These are phyloP conservation scores for Pichia sp. DNA, from an alignment of 1,139 yeast species.

Conservation along the genomic window DNA sequence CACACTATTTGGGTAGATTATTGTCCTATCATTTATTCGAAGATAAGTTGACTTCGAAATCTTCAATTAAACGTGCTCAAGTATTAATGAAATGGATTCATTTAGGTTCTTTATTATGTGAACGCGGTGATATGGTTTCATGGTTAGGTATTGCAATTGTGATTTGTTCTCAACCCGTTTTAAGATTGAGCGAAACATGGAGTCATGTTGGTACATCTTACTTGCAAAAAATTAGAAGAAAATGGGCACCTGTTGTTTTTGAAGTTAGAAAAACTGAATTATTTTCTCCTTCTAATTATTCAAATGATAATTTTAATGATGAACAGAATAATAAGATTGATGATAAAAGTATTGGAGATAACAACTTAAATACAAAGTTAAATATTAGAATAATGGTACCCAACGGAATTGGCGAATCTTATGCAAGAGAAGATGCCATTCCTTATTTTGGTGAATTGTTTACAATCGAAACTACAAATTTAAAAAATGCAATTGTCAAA, in stretches of 20 bases:
- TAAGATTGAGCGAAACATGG: constrained; percentile 76
- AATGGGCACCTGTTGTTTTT: constrained; percentile 92
- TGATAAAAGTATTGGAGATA: neutral
- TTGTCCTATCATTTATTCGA: constrained; percentile 65
- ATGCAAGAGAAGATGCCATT: constrained; percentile 71
- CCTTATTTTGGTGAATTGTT: constrained; percentile 88
- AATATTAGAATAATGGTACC: constrained; percentile 60
- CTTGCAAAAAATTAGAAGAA: constrained; percentile 61
- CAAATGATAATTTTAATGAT: no score
- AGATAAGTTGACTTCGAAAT: constrained; percentile 32
- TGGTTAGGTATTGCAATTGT: constrained; percentile 90
- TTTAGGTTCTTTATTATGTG: constrained; percentile 71
- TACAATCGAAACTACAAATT: constrained; percentile 27
- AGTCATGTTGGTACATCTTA: constrained; percentile 56
- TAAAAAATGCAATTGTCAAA: neutral
- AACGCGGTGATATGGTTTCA: constrained; percentile 86
- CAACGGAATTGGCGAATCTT: constrained; percentile 74
- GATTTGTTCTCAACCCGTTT: constrained; percentile 74
- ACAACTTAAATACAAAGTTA: neutral
- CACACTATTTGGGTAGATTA: constrained; percentile 73
- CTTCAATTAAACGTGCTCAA: constrained; percentile 50
- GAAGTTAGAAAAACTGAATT: constrained; percentile 41
- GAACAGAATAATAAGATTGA: no score
- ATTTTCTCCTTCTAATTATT: constrained; percentile 3
- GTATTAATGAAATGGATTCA: constrained; percentile 80